Base-by-base conservation (phyloP, 441 rosid genomes). In the Pelargonium australe region DNA sequence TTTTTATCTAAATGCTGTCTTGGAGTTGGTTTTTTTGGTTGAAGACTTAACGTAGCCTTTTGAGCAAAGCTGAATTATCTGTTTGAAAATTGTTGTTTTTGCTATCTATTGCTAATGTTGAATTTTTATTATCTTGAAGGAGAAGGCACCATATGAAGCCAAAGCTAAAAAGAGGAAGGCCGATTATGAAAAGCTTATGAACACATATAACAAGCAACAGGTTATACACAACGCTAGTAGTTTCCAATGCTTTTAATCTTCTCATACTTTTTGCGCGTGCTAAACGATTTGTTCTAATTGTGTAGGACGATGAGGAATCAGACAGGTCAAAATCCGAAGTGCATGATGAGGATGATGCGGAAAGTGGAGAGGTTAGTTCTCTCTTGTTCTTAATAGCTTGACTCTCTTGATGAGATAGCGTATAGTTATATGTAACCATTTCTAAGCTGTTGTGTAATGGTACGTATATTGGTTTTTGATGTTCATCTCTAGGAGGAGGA, bases 311-410 rank as follows among this genome's bases (percentile, higher is more conserved):
- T 70, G 90, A 81, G 64, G 84, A 73, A 55, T 84, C 85, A 44
- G 88, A 87, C 58, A 81, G 72, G 47, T 83, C 88, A 63, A 79
- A 72, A 68, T 82, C 87, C 16, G 92, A 85, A 75, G 86, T 78
- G 76, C 77, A 81, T 43, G 86, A 80, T 74, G 87, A 83, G 82
- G 85, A 83, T 64, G 83, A 78, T 7, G 85, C 76, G 66, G 87
- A 77, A 34, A 80, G 77, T 41, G 83, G 58, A 62, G 84, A 82
- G 85, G 86, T 31, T 81, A 77, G 70, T 12, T 9, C 1, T 10
- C 68, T 34, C 63, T 44, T 66, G 14, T 31, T 31, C 5, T 31
- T 31, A 31, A 31, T 3, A 0, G 5, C 37, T 31, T 31, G 5
- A 5, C 3, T 28, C 34, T 28, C 4, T 28, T 28, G 34, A 28